Conservation (phyloP, 441 rosid species). For the Mallotus japonicus region DNA sequence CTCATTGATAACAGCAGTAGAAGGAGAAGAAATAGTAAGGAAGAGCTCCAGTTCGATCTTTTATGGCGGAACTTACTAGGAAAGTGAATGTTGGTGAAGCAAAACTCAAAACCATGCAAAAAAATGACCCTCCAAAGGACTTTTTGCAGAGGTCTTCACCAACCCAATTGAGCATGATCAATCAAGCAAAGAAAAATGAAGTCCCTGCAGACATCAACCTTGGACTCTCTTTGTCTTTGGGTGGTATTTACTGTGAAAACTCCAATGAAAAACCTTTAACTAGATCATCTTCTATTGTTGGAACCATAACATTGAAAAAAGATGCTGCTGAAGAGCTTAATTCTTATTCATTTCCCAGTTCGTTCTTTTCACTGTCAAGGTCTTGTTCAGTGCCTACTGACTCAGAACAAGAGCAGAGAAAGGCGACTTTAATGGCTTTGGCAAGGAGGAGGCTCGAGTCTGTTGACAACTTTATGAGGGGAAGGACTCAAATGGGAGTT, state of each 20-base stretch:
- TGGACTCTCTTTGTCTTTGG: constrained; percentile 36
- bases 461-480: constrained; percentile 6
- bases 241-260: constrained; percentile 22
- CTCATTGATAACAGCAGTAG: not conserved
- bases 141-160: constrained; percentile 12
- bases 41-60: not conserved
- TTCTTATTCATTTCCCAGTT: constrained; percentile 3
- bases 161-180: not conserved
- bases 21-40: not conserved
- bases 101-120: not conserved
- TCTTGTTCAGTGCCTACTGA: constrained; percentile 22
- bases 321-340: not conserved
- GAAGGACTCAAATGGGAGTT: constrained; percentile 5
- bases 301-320: constrained; percentile 3
- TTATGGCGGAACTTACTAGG: not conserved
- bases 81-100: not conserved
- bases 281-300: constrained; percentile 24
- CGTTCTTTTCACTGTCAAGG: constrained; percentile 21
- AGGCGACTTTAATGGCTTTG: constrained; percentile 11
- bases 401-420: constrained; percentile 16
- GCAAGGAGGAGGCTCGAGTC: constrained; percentile 13
- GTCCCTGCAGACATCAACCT: constrained; percentile 24
- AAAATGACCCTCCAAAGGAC: not conserved
- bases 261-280: constrained; percentile 14
- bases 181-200: not conserved